Conservation (phyloP, 345 rosid species). For the Mallotus nudiflorus region DNA sequence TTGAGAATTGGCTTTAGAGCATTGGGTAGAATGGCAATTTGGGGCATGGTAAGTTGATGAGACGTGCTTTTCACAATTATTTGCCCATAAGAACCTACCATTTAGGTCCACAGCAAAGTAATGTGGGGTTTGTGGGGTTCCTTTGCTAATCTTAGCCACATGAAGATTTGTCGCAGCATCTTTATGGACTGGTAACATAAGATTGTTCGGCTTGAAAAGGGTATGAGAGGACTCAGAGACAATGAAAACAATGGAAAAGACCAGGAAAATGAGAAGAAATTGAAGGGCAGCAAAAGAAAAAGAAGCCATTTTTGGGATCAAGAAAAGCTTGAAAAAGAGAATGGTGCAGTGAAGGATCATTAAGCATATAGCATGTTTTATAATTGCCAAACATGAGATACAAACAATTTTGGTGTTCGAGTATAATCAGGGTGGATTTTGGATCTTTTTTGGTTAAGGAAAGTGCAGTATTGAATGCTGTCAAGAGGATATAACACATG, state of each 20-base stretch:
- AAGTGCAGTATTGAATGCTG: too few relatives aligned
- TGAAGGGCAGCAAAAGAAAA: constrained; percentile 5
- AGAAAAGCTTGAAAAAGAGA: too few relatives aligned
- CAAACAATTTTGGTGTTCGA: neutral
- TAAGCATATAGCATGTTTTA: too few relatives aligned
- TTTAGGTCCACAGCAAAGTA: constrained; percentile 29
- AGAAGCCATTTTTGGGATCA: constrained; percentile 20
- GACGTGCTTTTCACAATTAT: constrained; percentile 23
- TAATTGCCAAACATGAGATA: neutral
- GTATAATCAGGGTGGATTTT: constrained; percentile 6
- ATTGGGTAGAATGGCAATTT: constrained; percentile 32
- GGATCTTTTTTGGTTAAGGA: neutral
- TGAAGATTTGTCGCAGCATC: constrained; percentile 31
- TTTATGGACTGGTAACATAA: constrained; percentile 22
- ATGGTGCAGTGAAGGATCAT: too few relatives aligned
- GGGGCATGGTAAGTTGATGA: constrained; percentile 39
- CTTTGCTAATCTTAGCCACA: constrained; percentile 21
- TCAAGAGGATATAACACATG: neutral
- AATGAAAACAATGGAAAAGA: constrained; percentile 8
- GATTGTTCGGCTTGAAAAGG: constrained; percentile 17
- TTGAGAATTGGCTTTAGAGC: constrained; percentile 21
- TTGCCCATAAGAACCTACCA: constrained; percentile 27
- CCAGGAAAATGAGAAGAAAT: constrained; percentile 6
- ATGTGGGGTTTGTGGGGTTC: constrained; percentile 24
- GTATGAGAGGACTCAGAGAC: neutral